Evolutionary conservation across 805 yeast genomes (phyloP).

Genomic region (Vanderwaltozyma verrucispora): DNA sequence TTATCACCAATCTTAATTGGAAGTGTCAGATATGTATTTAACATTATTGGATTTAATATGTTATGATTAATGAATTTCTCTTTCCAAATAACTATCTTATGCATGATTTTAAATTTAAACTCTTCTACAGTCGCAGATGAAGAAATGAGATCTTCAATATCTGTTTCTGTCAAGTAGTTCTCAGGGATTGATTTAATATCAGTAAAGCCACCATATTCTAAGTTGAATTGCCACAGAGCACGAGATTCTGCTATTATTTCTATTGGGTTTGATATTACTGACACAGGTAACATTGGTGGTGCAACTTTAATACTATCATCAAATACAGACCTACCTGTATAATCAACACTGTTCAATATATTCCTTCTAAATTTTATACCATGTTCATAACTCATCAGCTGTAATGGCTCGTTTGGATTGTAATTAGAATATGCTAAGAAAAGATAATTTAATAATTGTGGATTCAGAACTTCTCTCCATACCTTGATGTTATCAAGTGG

Average conservation of each 20-base stretch:
- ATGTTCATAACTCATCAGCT: conserved; percentile 33
- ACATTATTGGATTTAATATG: conserved; percentile 13
- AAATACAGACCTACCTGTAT: conserved; percentile 16
- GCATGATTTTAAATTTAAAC: conserved; percentile 13
- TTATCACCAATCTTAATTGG: conserved; percentile 19
- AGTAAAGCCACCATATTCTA: conserved; percentile 30
- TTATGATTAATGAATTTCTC: conserved; percentile 9
- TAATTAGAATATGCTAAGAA: conserved; percentile 41
- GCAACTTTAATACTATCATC: conserved; percentile 11
- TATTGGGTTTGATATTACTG: conserved; percentile 30
- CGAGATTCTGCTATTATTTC: conserved; percentile 61
- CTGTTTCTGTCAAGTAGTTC: conserved; percentile 33
- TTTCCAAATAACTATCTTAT: conserved; percentile 11
- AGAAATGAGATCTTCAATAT: conserved; percentile 25
- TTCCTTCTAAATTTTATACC: conserved; percentile 40
- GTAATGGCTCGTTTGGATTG: conserved; percentile 23
- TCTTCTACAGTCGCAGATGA: conserved; percentile 27
- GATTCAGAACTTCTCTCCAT: conserved; percentile 27
- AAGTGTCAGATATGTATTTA: conserved; percentile 20
- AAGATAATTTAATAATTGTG: conserved; percentile 35
- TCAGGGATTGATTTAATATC: conserved; percentile 36
- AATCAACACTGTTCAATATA: conserved; percentile 34
- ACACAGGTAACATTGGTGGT: conserved; percentile 63
- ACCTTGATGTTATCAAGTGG: conserved; percentile 2
- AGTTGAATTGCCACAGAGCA: conserved; percentile 50